A percentile compares a stretch with the other conserved stretches of the same genome.
Conservation (phyloP, 441 rosid species). For the Omphalea diandra region DNA sequence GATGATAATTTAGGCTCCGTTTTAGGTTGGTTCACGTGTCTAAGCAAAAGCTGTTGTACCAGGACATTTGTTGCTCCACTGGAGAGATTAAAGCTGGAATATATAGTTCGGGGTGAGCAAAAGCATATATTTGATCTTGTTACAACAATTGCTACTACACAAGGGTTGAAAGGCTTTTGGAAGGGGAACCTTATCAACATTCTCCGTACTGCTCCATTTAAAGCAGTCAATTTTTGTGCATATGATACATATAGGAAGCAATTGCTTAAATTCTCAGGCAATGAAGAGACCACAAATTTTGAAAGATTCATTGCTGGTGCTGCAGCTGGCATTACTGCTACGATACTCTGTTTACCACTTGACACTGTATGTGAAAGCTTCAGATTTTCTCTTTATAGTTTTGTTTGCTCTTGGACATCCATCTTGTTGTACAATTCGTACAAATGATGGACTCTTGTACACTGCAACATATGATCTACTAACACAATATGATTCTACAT, state of each 20-base stretch:
- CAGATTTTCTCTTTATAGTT: not conserved
- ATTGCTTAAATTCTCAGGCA: constrained; percentile 62
- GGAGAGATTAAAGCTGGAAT: constrained; percentile 86
- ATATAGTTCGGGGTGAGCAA: constrained; percentile 78
- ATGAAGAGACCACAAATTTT: constrained; percentile 66
- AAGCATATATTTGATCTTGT: constrained; percentile 59
- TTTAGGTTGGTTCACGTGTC: not conserved
- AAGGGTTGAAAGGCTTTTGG: constrained; percentile 79
- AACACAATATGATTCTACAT: not conserved
- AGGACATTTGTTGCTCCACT: constrained; percentile 86
- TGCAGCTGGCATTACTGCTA: constrained; percentile 82
- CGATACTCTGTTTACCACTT: constrained; percentile 73
- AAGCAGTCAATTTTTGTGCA: constrained; percentile 78
- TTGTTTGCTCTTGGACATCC: not conserved
- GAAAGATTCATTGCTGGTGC: constrained; percentile 90
- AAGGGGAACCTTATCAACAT: constrained; percentile 80
- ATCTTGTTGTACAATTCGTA: not conserved
- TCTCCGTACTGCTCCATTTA: constrained; percentile 85
- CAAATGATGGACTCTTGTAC: constrained; percentile 5
- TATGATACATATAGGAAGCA: constrained; percentile 79
- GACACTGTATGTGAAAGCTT: constrained; percentile 58
- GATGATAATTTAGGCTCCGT: not conserved
- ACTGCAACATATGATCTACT: not conserved
- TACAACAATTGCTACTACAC: constrained; percentile 56
- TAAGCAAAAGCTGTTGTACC: constrained; percentile 7